A percentile compares a stretch with the other conserved stretches of the same genome.
phyloP scores from a whole-genome alignment of 2,329 filamentous ascomycete genomes.

The Leptodontidium sp. region DNA sequence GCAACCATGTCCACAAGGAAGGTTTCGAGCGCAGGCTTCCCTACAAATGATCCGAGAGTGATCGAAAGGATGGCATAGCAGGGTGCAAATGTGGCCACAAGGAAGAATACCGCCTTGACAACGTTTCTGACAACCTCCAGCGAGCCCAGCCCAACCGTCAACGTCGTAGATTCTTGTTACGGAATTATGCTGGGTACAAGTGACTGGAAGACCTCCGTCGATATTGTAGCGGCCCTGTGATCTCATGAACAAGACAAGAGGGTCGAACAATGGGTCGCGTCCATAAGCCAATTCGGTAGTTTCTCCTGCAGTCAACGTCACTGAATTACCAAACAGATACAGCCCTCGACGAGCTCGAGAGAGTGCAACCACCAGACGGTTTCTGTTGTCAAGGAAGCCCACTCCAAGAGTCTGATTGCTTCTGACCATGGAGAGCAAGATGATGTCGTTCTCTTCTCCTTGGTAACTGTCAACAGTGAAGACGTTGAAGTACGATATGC shows the following conservation, averaged over 20 bases:
- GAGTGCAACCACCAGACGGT: conserved; percentile 65
- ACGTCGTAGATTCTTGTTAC: conserved; percentile 60
- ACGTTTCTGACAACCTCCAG: conserved; percentile 59
- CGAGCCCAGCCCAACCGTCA: conserved; percentile 59
- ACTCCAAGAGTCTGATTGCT: conserved; percentile 66
- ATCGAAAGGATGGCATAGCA: conserved; percentile 43
- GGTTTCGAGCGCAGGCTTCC: conserved; percentile 34
- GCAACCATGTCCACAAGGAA: conserved; percentile 45
- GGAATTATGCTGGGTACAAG: conserved; percentile 66
- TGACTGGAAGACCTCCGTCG: conserved; percentile 63
- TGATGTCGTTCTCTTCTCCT: conserved; percentile 87
- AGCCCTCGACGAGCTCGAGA: conserved; percentile 80
- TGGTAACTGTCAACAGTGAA: conserved; percentile 90
- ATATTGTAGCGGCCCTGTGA: conserved; percentile 46
- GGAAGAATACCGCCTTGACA: conserved; percentile 52
- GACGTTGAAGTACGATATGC: conserved; percentile 58
- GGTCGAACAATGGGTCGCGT: conserved; percentile 42
- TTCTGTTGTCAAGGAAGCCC: conserved; percentile 75
- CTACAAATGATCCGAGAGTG: conserved; percentile 41
- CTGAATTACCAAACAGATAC: conserved; percentile 83
- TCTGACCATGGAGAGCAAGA: conserved; percentile 82
- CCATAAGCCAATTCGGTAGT: conserved; percentile 24
- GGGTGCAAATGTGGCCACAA: conserved; percentile 45
- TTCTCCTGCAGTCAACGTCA: conserved; percentile 50
- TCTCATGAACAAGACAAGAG: conserved; percentile 52